Evolutionary conservation across 2,329 filamentous ascomycete species (phyloP), one percentile per base, ranked within the genome.

Genomic region (Ceratocystis cubensis): DNA sequence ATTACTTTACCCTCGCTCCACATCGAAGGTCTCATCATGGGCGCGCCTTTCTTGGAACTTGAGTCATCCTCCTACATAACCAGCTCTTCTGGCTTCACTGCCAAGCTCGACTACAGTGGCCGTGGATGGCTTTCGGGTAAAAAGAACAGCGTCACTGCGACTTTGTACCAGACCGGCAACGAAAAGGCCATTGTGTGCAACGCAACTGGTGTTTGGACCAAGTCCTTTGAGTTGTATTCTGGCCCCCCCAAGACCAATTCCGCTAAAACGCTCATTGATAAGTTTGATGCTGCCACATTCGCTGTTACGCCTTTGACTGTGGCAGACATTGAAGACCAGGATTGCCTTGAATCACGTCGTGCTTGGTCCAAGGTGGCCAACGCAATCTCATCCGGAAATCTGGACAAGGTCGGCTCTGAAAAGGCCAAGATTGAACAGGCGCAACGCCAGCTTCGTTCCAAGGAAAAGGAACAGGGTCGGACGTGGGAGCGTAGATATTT

Each of bases 61-160:
- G 91, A 96, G 73, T 87, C 88, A 72, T 84, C 83, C 69, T 91
- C 88, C 71, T 90, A 88, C 77, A 96, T 99, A 72, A 84, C 86
- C 66, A 94, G 90, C 70, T 94, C 88, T 28, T 88, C 87, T 1
- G 93, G 94, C 65, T 96, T 88, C 78, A 88, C 91, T 3, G 84
- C 90, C 70, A 92, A 91, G 78, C 89, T 97, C 72, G 91, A 96
- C 74, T 99, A 96, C 79, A 88, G 85, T 69, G 92, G 93, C 72
- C 93, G 91, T 75, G 93, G 93, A 67, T 99, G 93, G 93, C 77
- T 99, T 8, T 91, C 88, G 59, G 94, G 93, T 70, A 96, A 96
- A 81, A 96, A 96, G 80, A 97, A 97, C 78, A 88, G 83, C 66
- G 91, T 97, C 74, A 84, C 80, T 13, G 93, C 91, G 15, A 81